Evolutionary conservation across 1,284 basidiomycete genomes (phyloP).

Genomic region (Flammula alnicola): DNA sequence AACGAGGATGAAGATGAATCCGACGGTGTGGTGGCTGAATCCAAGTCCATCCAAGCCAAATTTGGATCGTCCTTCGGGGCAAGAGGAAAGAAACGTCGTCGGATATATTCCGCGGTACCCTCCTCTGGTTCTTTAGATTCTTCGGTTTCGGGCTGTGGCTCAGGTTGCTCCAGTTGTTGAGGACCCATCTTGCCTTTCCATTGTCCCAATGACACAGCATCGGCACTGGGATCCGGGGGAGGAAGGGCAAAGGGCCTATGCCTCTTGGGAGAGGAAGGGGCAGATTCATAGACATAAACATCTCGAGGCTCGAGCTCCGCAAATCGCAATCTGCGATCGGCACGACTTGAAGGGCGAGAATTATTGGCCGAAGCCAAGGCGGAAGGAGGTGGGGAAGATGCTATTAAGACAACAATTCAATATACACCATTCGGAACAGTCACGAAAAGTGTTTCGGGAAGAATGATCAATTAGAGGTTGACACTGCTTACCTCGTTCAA

Average conservation of each 20-base stretch:
- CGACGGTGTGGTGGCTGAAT: constrained; percentile 28
- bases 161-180: constrained; percentile 5
- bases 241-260: constrained; percentile 60
- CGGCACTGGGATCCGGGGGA: constrained; percentile 44
- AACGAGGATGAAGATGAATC: constrained; percentile 37
- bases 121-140: constrained; percentile 54
- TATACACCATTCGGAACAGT: background rate
- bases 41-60: constrained; percentile 75
- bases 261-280: constrained; percentile 68
- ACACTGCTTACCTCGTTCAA: constrained; percentile 30
- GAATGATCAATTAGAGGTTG: background rate
- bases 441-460: too few relatives aligned
- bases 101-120: constrained; percentile 83
- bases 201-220: constrained; percentile 58
- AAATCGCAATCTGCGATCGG: constrained; percentile 48
- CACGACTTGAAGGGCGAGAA: constrained; percentile 49
- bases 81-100: constrained; percentile 82
- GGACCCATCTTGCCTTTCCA: constrained; percentile 40
- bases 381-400: constrained; percentile 40
- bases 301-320: constrained; percentile 50
- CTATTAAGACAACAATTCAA: constrained; percentile 12
- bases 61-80: constrained; percentile 69
- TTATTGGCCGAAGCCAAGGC: constrained; percentile 38
- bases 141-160: constrained; percentile 3
- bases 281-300: constrained; percentile 80